A percentile compares a stretch with the other conserved stretches of the same genome.
Evolutionary conservation across 1,284 basidiomycete genomes (phyloP).

Genomic region (Lentinus polychrous): DNA sequence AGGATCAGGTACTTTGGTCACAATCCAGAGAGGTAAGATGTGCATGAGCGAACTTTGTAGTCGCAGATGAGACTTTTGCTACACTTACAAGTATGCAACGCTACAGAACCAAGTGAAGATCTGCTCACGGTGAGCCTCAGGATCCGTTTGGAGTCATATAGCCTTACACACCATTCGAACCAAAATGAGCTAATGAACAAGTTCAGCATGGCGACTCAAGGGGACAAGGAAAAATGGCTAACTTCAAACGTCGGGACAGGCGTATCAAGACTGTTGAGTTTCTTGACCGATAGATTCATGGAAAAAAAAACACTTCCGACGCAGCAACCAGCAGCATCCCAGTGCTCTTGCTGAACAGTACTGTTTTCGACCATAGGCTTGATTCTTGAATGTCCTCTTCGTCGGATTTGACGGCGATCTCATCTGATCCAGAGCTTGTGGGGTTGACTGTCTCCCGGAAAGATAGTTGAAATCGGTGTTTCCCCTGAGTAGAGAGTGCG

Average conservation of each 20-base stretch:
- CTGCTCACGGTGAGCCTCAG: constrained; percentile 22
- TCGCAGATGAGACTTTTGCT: no score
- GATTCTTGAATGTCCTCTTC: neutral
- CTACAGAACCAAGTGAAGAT: constrained; percentile 39
- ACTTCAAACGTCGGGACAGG: constrained; percentile 58
- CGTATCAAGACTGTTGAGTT: constrained; percentile 48
- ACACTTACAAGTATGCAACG: constrained; percentile 34
- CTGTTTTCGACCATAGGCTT: neutral
- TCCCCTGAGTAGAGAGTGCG: neutral
- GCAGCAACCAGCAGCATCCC: constrained; percentile 56
- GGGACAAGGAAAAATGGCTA: constrained; percentile 11
- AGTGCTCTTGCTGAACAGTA: constrained; percentile 34
- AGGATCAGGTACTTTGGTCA: constrained; percentile 53
- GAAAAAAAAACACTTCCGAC: constrained; percentile 55
- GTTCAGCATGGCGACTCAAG: neutral
- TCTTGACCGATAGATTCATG: constrained; percentile 59
- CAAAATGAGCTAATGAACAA: constrained; percentile 29
- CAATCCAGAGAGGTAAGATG: no score
- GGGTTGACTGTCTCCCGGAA: neutral
- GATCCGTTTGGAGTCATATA: no score
- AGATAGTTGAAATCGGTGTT: constrained; percentile 1
- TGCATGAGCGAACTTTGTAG: no score
- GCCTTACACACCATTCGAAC: constrained; percentile 45
- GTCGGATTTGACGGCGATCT: neutral
- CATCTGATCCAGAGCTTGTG: no score